Evolutionary conservation across 192 early-diverging fungal species (phyloP), one percentile per base, ranked within the genome.

Genomic region (Spinellus fusiger): DNA sequence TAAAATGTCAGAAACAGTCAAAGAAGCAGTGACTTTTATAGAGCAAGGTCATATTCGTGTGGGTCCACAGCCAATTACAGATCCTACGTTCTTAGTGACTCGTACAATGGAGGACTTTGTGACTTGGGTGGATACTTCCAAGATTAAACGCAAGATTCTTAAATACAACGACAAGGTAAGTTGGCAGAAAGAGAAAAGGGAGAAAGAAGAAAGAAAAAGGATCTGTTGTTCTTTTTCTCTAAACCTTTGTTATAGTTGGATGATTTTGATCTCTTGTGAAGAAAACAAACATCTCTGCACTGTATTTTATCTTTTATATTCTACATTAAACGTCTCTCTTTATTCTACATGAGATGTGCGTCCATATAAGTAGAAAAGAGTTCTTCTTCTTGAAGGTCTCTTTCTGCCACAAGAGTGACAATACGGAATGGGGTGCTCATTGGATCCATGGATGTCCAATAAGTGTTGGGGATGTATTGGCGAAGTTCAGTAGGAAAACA

Each of bases 81-180:
- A 98, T 61, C 90, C 93, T 6, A 94, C 93, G 5, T 98, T 81
- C 40, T 60, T 94, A 33, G 90, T 94, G 3, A 90, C 80, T 8
- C 73, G 93, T 18, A 92, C 87, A 60, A 89, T 95, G 84, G 95
- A 98, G 69, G 95, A 98, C 76, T 98, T 89, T 81, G 87, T 98
- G 6, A 95, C 95, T 1, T 98, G 95, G 95, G 92, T 94, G 12
- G 92, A 98, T 61, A 90, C 94, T n/a, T 93, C 91, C 56, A 92
- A 91, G 82, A 96, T 98, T 70, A 94, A 94, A 80, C 82, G 89
- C 61, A 95, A 96, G 89, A 93, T 98, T 66, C 79, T 93, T 68
- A 95, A 94, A 74, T 92, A 92, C 78, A 92, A 90, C 72, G 89
- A 92, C 80, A 89, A 90, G 77, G 82, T 86, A 69, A 66, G 34